Evolutionary conservation across 495 filamentous ascomycete genomes (phyloP), one percentile per base, ranked within the genome.

Genomic region (Hypoxylon perforatum): DNA sequence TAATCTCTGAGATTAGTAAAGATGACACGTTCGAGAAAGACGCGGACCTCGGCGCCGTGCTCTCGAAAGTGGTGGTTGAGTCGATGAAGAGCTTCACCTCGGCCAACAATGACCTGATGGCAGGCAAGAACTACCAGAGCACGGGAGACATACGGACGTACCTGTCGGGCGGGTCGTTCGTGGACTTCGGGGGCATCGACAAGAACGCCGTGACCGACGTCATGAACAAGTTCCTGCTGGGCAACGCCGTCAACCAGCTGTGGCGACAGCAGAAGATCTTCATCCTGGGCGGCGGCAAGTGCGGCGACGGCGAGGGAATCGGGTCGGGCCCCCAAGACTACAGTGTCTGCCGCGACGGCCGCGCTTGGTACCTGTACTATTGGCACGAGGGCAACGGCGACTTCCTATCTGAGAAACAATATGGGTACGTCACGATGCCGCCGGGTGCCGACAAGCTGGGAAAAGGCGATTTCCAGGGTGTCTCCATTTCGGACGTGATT

Each of bases 251-350:
- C 17, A 61, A 61, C 39, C n/a, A 61, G 48, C 48, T 61, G 15
- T 61, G 48, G 58, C 39, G 48, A 1, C 48, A 61, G 25, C 58
- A 61, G 41, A 61, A 61, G 41, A 53, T 61, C 39, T 61, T 61
- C 39, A 61, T 61, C 30, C 11, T 53, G 1, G 58, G 48, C 14
- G 58, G 58, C 0, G 58, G 38, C 10, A 44, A 53, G 1, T 61
- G 57, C 47, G 57, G 48, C 7, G 58, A 61, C 41, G 49, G 58
- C 14, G 39, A 61, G 38, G 58, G 48, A 5, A 61, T 53, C 28
- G 58, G 48, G 9, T 36, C 48, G 9, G 58, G 48, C 10, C 58
- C 58, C 7, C 12, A 61, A 49, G 58, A 61, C 8, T 61, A 61
- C 12, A 53, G 18, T 28, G 5, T 61, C 9, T 53, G 48, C 9